phyloP scores from a whole-genome alignment of 2,329 filamentous ascomycete species.

The Coleophoma eucalyptorum region DNA sequence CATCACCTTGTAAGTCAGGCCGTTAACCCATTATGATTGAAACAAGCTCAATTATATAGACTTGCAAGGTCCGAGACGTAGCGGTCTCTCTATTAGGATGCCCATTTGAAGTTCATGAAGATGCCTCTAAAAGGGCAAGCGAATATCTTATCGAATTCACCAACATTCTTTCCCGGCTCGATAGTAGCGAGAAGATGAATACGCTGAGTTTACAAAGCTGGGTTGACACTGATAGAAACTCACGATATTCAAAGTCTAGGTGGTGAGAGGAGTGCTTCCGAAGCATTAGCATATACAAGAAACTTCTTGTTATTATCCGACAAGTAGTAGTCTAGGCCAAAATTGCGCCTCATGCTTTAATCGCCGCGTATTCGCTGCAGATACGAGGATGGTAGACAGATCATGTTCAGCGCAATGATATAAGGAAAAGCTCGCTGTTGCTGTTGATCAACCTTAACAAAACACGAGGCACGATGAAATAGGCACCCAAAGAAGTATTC shows the following conservation, averaged over 20 bases:
- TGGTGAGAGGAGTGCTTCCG: background rate
- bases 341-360: too few species aligned
- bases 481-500: too few species aligned
- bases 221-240: conserved; percentile 20
- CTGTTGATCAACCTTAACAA: too few species aligned
- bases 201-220: conserved; percentile 27
- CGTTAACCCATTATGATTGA: background rate
- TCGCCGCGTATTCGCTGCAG: too few species aligned
- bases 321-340: too few species aligned
- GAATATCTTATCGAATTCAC: conserved; percentile 28
- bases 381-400: too few species aligned
- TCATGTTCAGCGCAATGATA: too few species aligned
- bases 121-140: conserved; percentile 19
- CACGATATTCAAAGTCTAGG: background rate
- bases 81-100: conserved; percentile 30
- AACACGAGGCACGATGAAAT: too few species aligned
- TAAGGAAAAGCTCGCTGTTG: too few species aligned
- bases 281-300: too few species aligned
- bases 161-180: conserved; percentile 22
- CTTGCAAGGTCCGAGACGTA: conserved; percentile 32
- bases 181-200: conserved; percentile 28
- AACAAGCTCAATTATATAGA: conserved; percentile 1
- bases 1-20: conserved; percentile 24
- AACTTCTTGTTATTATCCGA: too few species aligned
- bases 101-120: conserved; percentile 25